Base-by-base conservation (phyloP, 2,329 filamentous ascomycete genomes). In the Pseudogymnoascus sp. region DNA sequence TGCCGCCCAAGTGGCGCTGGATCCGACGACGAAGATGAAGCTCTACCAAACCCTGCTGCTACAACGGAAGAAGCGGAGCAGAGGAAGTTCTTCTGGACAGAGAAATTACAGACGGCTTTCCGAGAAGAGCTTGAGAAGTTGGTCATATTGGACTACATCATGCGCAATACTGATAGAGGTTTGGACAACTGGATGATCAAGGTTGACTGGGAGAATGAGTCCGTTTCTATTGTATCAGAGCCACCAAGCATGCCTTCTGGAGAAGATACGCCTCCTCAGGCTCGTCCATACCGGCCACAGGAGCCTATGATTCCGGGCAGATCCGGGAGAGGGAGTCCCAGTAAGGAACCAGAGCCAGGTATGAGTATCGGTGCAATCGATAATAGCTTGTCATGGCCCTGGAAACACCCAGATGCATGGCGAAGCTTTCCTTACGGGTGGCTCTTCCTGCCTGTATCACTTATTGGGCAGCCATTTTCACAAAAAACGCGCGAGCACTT, bases 131-230 rank as follows among this genome's bases (percentile, higher is more conserved):
- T 99, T 57, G 94, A 99, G 76, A 97, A 97, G 74, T 80, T 99
- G 6, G 95, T 99, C 21, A 96, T 99, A 69, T 75, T 99, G 66
- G 94, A 99, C 75, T 99, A 99, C 73, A 96, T 99, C 65, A 99
- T 99, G 94, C 85, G 94, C 62, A 99, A 99, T 71, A 99, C 94
- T 1, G 94, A 99, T 73, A 84, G 94, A 75, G 94, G 94, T 1
- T 79, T 97, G 62, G 94, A 99, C 73, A 99, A 99, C 69, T 99
- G 94, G 94, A 99, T 99, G 94, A 92, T 99, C 71, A 94, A 91
- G 74, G 90, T 99, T 33, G 92, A 99, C 73, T 90, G 86, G 81
- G 84, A 91, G 68, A 86, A 83, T 2, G 85, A 94, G 70, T 84
- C 88, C 69, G 93, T 94, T 10, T 90, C 89, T 6, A 90, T 99